phyloP scores from a whole-genome alignment of 164 flowering plant species.

The Liquidambar formosana region DNA sequence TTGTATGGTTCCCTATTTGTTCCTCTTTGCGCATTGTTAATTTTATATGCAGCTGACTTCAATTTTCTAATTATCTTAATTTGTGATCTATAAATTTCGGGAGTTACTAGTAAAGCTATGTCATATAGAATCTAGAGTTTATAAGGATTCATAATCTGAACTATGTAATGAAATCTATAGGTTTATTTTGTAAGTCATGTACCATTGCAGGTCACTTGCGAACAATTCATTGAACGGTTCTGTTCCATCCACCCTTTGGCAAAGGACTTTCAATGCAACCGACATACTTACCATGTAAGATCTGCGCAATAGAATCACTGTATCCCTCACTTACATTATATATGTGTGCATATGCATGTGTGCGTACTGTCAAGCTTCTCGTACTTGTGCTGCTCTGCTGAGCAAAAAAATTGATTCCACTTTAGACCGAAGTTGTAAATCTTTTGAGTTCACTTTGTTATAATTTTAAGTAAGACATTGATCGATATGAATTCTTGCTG shows the following conservation, averaged over 20 bases:
- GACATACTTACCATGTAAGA: conserved; percentile 57
- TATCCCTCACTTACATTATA: background rate
- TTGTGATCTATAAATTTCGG: background rate
- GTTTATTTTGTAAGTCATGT: background rate
- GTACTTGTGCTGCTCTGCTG: background rate
- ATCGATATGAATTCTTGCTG: background rate
- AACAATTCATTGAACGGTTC: conserved; percentile 69
- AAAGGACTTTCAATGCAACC: conserved; percentile 34
- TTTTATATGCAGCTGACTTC: background rate
- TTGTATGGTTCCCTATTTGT: background rate
- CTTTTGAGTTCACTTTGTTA: background rate
- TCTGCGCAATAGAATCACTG: background rate
- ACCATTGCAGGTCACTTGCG: conserved; percentile 57
- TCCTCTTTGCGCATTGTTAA: background rate
- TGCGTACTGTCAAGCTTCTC: background rate
- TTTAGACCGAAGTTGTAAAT: background rate
- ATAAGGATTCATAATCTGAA: background rate
- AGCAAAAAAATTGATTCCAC: background rate
- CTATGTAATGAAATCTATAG: background rate
- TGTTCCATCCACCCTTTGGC: conserved; percentile 66
- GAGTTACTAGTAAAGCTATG: conserved; percentile 1
- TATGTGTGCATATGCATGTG: background rate
- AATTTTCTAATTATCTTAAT: background rate
- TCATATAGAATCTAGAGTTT: background rate
- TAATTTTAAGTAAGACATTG: background rate